Percentiles rank a stretch among this genome's conserved stretches.
phyloP scores from a whole-genome alignment of 805 yeast species.

The Myxozyma neotropica region DNA sequence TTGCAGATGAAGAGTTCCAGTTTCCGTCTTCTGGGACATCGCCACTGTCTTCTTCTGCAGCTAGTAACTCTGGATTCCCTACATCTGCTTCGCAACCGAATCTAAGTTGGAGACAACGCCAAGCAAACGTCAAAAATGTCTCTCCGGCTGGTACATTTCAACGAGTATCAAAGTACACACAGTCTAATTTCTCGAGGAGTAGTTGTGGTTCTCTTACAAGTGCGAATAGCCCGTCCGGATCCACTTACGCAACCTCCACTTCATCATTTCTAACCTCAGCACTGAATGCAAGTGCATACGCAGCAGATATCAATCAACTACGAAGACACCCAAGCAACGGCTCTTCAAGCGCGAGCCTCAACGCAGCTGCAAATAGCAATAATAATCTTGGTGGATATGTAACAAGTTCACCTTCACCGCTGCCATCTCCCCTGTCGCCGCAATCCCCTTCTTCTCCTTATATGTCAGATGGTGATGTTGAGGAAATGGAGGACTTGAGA shows the following conservation, averaged over 20 bases:
- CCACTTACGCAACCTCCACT: constrained; percentile 4
- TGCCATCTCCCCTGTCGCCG: constrained; percentile 5
- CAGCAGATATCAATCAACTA: background rate
- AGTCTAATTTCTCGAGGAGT: too few relatives aligned
- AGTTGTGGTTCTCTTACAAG: too few relatives aligned
- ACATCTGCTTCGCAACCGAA: too few relatives aligned
- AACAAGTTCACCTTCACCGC: constrained; percentile 3
- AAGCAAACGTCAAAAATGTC: too few relatives aligned
- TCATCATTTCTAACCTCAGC: constrained; percentile 10
- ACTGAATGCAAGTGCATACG: constrained; percentile 7
- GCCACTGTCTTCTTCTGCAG: background rate
- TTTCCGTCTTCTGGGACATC: constrained; percentile 11
- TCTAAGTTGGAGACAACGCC: too few relatives aligned
- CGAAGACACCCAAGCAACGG: constrained; percentile 5
- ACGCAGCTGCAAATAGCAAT: background rate
- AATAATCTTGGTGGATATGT: too few relatives aligned
- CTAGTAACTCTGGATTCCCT: background rate
- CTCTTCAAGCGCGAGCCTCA: background rate
- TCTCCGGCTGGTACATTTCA: too few relatives aligned
- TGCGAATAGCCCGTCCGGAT: too few relatives aligned
- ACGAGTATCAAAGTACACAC: too few relatives aligned
- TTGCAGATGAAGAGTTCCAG: constrained; percentile 31
- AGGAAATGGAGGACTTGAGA: constrained; percentile 4
- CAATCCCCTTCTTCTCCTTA: background rate
- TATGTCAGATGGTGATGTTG: constrained; percentile 2